phyloP scores from a whole-genome alignment of 2,329 filamentous ascomycete species.

The Xylaria sp. region DNA sequence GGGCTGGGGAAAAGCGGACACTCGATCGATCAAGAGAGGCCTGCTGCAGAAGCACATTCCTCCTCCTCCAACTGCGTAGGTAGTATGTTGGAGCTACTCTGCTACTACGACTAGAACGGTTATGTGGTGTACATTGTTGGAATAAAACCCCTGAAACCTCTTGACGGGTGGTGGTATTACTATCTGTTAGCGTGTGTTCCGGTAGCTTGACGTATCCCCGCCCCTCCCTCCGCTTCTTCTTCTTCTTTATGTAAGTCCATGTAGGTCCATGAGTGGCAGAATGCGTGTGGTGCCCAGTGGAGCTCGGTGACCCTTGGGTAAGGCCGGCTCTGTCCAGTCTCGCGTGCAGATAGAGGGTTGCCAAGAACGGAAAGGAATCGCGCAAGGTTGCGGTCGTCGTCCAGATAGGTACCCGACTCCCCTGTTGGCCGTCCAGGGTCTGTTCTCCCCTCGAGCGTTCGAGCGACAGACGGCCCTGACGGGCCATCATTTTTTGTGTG shows the following conservation, averaged over 20 bases:
- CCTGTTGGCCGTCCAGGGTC: not conserved
- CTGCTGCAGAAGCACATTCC: not conserved
- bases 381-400: not conserved
- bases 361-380: slow-evolving; percentile 2
- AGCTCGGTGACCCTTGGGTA: slow-evolving; percentile 7
- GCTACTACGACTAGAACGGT: too few relatives aligned
- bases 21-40: not conserved
- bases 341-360: slow-evolving; percentile 1
- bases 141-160: not conserved
- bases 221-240: not conserved
- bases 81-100: too few relatives aligned
- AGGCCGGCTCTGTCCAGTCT: not conserved
- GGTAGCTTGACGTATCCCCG: not conserved
- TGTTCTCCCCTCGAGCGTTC: not conserved
- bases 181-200: not conserved
- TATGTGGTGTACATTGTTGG: too few relatives aligned
- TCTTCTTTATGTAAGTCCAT: not conserved
- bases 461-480: not conserved
- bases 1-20: slow-evolving; percentile 27
- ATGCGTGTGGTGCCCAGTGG: slow-evolving; percentile 8
- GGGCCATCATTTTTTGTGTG: not conserved
- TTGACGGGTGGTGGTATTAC: not conserved
- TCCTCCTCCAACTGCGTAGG: too few relatives aligned
- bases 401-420: not conserved
- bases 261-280: slow-evolving; percentile 7